Base-by-base conservation (phyloP, 2,329 filamentous ascomycete genomes). In the Colletotrichum orbiculare region DNA sequence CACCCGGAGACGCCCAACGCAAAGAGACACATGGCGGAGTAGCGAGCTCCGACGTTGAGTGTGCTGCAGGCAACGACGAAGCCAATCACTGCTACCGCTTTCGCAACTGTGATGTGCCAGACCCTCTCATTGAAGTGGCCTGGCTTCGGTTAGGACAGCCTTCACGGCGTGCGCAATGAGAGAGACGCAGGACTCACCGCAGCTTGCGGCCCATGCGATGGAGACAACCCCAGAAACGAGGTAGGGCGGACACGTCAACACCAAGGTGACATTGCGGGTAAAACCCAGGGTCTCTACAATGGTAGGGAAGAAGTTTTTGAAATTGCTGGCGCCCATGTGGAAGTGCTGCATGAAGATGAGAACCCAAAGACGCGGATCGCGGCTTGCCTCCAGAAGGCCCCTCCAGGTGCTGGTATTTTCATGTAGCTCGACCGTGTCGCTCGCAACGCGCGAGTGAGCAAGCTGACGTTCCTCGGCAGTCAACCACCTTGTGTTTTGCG, bases 221-320 rank as follows among this genome's bases (percentile, higher is more conserved):
- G 79, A 78, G 12, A 77, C 75, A 15, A 76, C 75, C 6, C 77
- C 80, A 0, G 82, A 81, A 12, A 82, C 71, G 2, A 82, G 71
- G 67, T 82, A 84, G 0, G 82, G 82, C 0, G 83, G 82, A 54
- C 75, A 77, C 0, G 81, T 83, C 6, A 84, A 74, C 8, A 83
- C 73, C 11, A 84, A 70, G 11, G 74, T 81, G 58, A 78, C 71
- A 13, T 77, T 82, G 66, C 72, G 67, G 59, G 64, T 68, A 61
- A 73, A 78, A 15, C 72, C 69, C 13, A 78, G 71, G 2, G 75
- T 72, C 4, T 64, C 67, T 41, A 78, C 73, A 9, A 78, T 70
- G 0, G 78, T 79, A 1, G 77, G 78, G 66, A 82, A 81, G 72
- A 79, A 81, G 70, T 79, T 79, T 68, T 81, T 77, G 70, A 79